A percentile compares a stretch with the other conserved stretches of the same genome.
phyloP scores from a whole-genome alignment of 148 eudicot species.

The Suaeda aralocaspica region DNA sequence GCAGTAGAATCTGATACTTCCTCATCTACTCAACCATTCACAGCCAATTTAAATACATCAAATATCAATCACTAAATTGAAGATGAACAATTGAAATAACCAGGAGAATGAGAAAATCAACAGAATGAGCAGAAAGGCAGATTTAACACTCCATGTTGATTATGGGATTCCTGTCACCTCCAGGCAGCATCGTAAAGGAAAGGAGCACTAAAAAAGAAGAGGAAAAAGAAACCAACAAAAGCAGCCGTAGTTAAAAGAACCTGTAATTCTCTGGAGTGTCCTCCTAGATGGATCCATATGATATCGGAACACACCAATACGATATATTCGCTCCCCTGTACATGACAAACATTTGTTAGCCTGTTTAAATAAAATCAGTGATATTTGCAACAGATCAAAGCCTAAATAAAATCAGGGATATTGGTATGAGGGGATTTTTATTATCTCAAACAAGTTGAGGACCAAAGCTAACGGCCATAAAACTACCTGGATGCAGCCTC shows the following conservation, averaged over 20 bases:
- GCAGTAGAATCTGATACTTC: slow-evolving; percentile 38
- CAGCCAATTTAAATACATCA: slow-evolving; percentile 15
- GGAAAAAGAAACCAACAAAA: not conserved
- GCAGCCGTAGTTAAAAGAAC: slow-evolving; percentile 22
- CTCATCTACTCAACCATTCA: slow-evolving; percentile 46
- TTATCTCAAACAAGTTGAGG: not conserved
- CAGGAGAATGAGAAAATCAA: not conserved
- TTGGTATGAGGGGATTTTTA: not conserved
- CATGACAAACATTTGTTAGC: slow-evolving; percentile 12
- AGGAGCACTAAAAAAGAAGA: not conserved
- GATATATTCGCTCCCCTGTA: slow-evolving; percentile 82
- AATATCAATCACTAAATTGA: not conserved
- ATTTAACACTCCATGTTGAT: not conserved
- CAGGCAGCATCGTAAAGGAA: not conserved
- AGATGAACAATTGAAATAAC: not conserved
- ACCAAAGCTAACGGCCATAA: slow-evolving; percentile 16
- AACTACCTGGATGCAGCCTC: slow-evolving; percentile 51
- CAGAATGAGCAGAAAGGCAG: not conserved
- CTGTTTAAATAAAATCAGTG: not conserved
- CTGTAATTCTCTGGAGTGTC: slow-evolving; percentile 74
- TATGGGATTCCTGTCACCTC: not conserved
- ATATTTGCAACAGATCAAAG: slow-evolving; percentile 6
- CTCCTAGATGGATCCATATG: slow-evolving; percentile 79
- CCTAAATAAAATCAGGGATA: not conserved
- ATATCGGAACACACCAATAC: slow-evolving; percentile 68